Conservation (phyloP, 177 flowering plant genomes). For the Vitis hybrid region DNA sequence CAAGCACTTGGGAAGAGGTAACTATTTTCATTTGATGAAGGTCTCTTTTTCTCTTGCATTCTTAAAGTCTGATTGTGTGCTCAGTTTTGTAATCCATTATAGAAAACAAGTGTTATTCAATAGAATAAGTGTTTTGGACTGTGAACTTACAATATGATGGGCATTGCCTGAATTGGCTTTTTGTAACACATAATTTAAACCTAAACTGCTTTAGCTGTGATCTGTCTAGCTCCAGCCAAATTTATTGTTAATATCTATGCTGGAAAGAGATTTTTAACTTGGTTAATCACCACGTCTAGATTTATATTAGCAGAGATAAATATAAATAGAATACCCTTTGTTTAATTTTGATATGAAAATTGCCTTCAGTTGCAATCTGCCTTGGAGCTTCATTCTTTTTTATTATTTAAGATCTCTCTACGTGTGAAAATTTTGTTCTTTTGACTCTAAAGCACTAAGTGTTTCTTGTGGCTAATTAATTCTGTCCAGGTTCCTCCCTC, state of each 20-base stretch:
- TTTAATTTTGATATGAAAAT: too few relatives aligned
- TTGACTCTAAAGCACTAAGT: neutral
- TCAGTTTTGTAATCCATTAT: neutral
- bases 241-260: neutral
- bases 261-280: neutral
- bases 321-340: too few relatives aligned
- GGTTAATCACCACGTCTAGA: neutral
- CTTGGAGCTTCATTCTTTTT: neutral
- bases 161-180: neutral
- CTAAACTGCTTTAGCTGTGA: neutral
- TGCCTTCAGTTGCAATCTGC: too few relatives aligned
- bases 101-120: neutral
- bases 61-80: neutral
- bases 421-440: neutral
- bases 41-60: neutral
- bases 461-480: neutral
- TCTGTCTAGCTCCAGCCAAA: neutral
- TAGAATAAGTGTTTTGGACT: neutral
- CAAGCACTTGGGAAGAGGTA: slow-evolving; percentile 97
- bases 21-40: slow-evolving; percentile 2
- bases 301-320: neutral
- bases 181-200: neutral
- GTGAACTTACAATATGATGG: neutral
- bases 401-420: neutral
- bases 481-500: slow-evolving; percentile 62